Percentiles rank a stretch among this genome's conserved stretches.
Evolutionary conservation across 768 basidiomycete genomes (phyloP).

Genomic region (Vararia minispora): DNA sequence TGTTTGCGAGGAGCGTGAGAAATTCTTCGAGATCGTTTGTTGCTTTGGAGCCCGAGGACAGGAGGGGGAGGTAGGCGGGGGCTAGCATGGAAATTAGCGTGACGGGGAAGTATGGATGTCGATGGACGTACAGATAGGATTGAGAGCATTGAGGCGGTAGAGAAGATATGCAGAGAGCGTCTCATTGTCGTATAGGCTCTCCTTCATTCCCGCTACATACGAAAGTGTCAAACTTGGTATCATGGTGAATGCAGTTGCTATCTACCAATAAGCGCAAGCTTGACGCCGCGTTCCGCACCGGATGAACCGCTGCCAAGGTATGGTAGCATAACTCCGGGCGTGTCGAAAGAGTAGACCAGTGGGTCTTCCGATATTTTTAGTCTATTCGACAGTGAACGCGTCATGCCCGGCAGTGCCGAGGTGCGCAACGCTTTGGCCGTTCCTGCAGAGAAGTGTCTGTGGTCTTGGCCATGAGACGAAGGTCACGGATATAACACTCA

Average conservation of each 20-base stretch:
- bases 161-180: conserved; percentile 78
- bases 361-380: conserved; percentile 77
- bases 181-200: conserved; percentile 80
- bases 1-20: conserved; percentile 52
- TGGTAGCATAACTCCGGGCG: conserved; percentile 95
- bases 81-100: conserved; percentile 26
- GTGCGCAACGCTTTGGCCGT: conserved; percentile 86
- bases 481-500: conserved; percentile 29
- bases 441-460: conserved; percentile 25
- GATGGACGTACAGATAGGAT: conserved; percentile 49
- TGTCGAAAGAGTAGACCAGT: conserved; percentile 86
- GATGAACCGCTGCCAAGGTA: conserved; percentile 79
- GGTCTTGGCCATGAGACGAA: not conserved
- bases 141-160: conserved; percentile 71
- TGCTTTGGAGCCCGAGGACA: conserved; percentile 43
- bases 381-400: conserved; percentile 79
- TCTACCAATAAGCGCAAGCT: conserved; percentile 89
- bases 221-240: not conserved
- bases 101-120: not conserved
- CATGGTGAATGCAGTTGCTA: conserved; percentile 20
- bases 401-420: conserved; percentile 83
- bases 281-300: conserved; percentile 87
- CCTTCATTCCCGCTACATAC: conserved; percentile 79
- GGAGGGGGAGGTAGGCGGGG: conserved; percentile 58
- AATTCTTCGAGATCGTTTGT: conserved; percentile 55